These are phyloP conservation scores for Testicularia cyperi DNA, from an alignment of 1,284 basidiomycete species.

Conservation along the genomic window DNA sequence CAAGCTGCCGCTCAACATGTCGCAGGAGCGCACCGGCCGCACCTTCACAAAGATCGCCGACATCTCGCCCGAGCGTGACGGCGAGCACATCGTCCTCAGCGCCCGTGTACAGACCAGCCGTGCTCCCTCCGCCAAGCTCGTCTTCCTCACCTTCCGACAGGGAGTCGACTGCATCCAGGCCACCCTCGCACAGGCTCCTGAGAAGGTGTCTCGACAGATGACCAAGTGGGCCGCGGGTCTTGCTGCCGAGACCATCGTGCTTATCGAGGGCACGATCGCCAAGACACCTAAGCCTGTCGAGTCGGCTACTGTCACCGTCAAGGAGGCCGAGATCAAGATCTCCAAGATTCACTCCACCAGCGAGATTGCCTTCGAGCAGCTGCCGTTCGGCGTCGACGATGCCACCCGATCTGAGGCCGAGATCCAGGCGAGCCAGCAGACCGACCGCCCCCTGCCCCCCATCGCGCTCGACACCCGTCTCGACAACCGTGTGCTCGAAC, in stretches of 20 bases:
- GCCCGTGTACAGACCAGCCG: constrained; percentile 90
- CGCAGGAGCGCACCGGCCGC: constrained; percentile 68
- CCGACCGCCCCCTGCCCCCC: constrained; percentile 54
- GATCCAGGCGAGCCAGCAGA: constrained; percentile 64
- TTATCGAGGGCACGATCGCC: constrained; percentile 71
- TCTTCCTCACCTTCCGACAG: constrained; percentile 89
- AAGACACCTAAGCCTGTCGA: constrained; percentile 78
- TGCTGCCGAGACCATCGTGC: constrained; percentile 84
- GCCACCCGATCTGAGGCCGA: constrained; percentile 81
- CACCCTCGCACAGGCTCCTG: constrained; percentile 73
- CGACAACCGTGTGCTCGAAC: constrained; percentile 91
- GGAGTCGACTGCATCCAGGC: constrained; percentile 87
- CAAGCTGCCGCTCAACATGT: constrained; percentile 86
- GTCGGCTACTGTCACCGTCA: constrained; percentile 83
- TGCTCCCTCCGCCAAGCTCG: constrained; percentile 76
- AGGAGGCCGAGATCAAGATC: constrained; percentile 85
- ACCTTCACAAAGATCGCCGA: constrained; percentile 68
- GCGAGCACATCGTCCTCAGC: constrained; percentile 79
- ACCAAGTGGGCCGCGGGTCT: constrained; percentile 84
- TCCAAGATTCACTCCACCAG: constrained; percentile 82
- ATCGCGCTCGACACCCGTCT: constrained; percentile 75
- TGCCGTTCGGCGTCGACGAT: constrained; percentile 93
- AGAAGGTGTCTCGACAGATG: constrained; percentile 94
- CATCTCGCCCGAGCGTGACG: constrained; percentile 71
- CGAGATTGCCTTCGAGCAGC: constrained; percentile 67